Evolutionary conservation across 352 stramenopile species (phyloP).

Genomic region (Phytophthora citricola): DNA sequence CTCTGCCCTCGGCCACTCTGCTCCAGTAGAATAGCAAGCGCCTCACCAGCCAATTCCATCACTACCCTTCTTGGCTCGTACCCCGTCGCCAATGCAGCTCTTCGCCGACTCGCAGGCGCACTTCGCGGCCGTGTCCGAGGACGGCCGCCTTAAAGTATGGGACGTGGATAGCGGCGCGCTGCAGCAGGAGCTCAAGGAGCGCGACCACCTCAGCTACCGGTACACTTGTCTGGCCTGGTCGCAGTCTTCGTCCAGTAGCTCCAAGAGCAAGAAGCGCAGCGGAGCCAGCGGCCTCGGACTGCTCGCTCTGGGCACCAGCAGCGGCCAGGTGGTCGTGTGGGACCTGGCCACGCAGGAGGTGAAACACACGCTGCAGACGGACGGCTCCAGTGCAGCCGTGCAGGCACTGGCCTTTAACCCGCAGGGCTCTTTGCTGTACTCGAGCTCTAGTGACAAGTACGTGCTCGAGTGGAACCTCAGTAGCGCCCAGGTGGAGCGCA

Average conservation of each 20-base stretch:
- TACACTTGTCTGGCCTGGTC: conserved; percentile 83
- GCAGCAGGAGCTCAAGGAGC: conserved; percentile 82
- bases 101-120: conserved; percentile 79
- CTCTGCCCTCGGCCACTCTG: conserved; percentile 39
- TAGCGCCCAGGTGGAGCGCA: conserved; percentile 58
- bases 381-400: conserved; percentile 50
- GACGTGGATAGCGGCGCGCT: conserved; percentile 69
- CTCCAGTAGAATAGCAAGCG: conserved; percentile 54
- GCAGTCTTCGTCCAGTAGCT: conserved; percentile 27
- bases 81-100: conserved; percentile 62
- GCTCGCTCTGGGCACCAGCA: conserved; percentile 77
- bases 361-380: conserved; percentile 58
- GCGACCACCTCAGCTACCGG: conserved; percentile 85
- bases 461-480: conserved; percentile 81
- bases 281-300: conserved; percentile 54
- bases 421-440: conserved; percentile 72
- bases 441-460: conserved; percentile 75
- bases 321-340: conserved; percentile 72
- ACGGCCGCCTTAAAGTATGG: conserved; percentile 87
- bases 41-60: conserved; percentile 30
- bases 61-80: conserved; percentile 12
- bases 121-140: conserved; percentile 82
- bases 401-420: conserved; percentile 78
- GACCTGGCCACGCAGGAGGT: conserved; percentile 76
- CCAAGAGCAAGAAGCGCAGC: conserved; percentile 53